Evolutionary conservation across 1,139 yeast species (phyloP).

Genomic region (Casaregolazyma suthepensis): DNA sequence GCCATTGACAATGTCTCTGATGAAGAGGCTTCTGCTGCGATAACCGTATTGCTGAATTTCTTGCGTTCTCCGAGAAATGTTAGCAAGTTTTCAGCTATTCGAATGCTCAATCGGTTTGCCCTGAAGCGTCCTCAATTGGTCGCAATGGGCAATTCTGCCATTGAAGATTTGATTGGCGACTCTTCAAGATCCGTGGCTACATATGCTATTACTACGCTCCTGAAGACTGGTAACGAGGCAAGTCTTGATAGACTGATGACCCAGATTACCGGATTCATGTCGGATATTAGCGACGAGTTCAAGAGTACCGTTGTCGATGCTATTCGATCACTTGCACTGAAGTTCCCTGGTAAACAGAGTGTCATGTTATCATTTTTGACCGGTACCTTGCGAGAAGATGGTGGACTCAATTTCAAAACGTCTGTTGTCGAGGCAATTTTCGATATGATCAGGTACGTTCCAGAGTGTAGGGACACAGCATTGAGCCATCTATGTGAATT

Average conservation of each 20-base stretch:
- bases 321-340: constrained; percentile 81
- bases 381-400: constrained; percentile 84
- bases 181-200: constrained; percentile 91
- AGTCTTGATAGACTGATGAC: constrained; percentile 84
- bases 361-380: constrained; percentile 77
- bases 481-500: constrained; percentile 89
- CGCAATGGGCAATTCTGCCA: constrained; percentile 68
- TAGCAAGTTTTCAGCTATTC: constrained; percentile 86
- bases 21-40: constrained; percentile 59
- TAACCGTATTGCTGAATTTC: constrained; percentile 67
- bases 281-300: constrained; percentile 93
- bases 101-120: constrained; percentile 82
- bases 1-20: constrained; percentile 54
- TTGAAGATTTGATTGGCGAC: constrained; percentile 83
- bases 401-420: constrained; percentile 74
- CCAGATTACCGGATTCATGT: constrained; percentile 84
- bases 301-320: constrained; percentile 93
- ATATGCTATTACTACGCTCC: constrained; percentile 93
- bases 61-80: constrained; percentile 86
- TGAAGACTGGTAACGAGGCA: constrained; percentile 91
- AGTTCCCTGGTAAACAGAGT: constrained; percentile 87
- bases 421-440: constrained; percentile 87
- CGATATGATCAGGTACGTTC: constrained; percentile 82
- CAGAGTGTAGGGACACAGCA: constrained; percentile 80
- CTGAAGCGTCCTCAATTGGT: constrained; percentile 74